Conservation (phyloP, 805 yeast species). For the Yarrowia bubula region DNA sequence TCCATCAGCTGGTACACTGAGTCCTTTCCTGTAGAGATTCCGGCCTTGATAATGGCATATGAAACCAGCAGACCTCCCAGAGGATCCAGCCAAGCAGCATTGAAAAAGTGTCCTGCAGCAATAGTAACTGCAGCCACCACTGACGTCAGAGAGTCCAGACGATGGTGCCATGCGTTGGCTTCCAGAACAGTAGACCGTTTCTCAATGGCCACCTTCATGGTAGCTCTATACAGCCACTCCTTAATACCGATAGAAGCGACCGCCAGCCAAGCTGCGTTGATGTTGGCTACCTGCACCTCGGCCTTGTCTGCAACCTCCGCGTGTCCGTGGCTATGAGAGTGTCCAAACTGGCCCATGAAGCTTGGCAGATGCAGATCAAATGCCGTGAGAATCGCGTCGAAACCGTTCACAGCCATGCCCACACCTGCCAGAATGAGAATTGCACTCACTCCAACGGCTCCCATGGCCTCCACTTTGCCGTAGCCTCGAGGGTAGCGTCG, state of each 20-base stretch:
- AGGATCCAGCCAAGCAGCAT: constrained; percentile 83
- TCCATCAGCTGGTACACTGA: constrained; percentile 79
- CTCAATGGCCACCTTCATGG: constrained; percentile 72
- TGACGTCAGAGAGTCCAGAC: constrained; percentile 91
- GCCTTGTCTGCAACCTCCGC: constrained; percentile 16
- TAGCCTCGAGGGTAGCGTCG: constrained; percentile 75
- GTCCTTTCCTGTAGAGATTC: constrained; percentile 65
- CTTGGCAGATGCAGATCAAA: constrained; percentile 27
- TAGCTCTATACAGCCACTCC: constrained; percentile 83
- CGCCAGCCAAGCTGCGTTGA: constrained; percentile 97
- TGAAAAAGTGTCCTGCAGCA: constrained; percentile 74
- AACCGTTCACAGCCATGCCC: constrained; percentile 85
- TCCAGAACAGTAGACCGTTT: constrained; percentile 84
- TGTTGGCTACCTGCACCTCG: constrained; percentile 51
- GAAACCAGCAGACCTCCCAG: constrained; percentile 90
- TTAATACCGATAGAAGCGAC: constrained; percentile 81
- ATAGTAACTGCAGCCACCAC: constrained; percentile 87
- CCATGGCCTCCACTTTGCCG: constrained; percentile 90
- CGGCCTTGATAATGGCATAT: constrained; percentile 76
- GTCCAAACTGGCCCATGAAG: constrained; percentile 56
- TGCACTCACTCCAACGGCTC: constrained; percentile 83
- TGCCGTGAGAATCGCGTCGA: constrained; percentile 65
- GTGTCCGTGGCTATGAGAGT: constrained; percentile 43
- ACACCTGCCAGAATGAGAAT: constrained; percentile 83
- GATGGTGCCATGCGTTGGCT: constrained; percentile 99